These are phyloP conservation scores for Fusarium bulbicola DNA, from an alignment of 2,329 filamentous ascomycete genomes.

Conservation along the genomic window DNA sequence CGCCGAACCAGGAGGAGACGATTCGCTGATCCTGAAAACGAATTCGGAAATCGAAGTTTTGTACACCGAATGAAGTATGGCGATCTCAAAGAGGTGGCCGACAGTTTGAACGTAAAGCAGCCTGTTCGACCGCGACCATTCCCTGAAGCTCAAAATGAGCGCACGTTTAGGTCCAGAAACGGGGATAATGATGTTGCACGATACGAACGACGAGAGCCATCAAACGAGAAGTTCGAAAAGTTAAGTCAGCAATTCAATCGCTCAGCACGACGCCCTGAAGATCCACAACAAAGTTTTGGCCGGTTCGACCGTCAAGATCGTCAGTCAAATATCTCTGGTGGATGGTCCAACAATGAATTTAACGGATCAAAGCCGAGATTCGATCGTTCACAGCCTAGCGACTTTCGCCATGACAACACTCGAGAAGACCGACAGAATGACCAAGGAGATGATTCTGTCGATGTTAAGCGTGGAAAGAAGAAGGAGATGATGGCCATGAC, in stretches of 20 bases:
- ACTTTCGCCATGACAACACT: constrained; percentile 12
- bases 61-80: constrained; percentile 65
- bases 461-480: constrained; percentile 34
- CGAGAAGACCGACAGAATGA: constrained; percentile 18
- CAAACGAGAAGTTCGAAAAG: background rate
- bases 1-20: constrained; percentile 59
- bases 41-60: constrained; percentile 64
- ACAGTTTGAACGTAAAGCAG: constrained; percentile 38
- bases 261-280: constrained; percentile 1
- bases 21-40: constrained; percentile 59
- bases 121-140: constrained; percentile 41
- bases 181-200: background rate
- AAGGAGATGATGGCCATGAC: constrained; percentile 50
- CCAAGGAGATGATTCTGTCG: background rate
- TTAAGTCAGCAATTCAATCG: background rate
- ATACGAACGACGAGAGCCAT: background rate
- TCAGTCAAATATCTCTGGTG: constrained; percentile 1
- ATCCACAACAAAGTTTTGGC: background rate
- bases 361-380: constrained; percentile 13
- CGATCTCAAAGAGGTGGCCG: constrained; percentile 43
- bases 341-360: background rate
- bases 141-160: constrained; percentile 16
- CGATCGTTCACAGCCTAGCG: constrained; percentile 2
- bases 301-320: background rate
- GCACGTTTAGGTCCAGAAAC: background rate